These are phyloP conservation scores for Mayamaea pseudoterrestris DNA, from an alignment of 108 stramenopile species.

Conservation along the genomic window DNA sequence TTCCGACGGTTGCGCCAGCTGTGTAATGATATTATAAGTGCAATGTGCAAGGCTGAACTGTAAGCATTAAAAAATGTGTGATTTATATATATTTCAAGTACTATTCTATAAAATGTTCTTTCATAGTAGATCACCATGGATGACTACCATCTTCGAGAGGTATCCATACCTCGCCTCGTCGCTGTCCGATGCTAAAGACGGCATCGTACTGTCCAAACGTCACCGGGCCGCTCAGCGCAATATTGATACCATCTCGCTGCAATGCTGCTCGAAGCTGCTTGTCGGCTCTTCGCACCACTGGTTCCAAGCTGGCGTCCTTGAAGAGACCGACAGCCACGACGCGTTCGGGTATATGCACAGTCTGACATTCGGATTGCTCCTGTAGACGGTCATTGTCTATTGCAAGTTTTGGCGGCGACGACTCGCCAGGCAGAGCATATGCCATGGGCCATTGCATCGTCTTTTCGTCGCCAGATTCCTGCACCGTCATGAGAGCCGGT, in stretches of 20 bases:
- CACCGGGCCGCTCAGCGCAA: constrained; percentile 1
- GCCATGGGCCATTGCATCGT: constrained; percentile 78
- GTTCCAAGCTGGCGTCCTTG: constrained; percentile 68
- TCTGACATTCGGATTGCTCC: constrained; percentile 21
- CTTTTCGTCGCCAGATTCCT: constrained; percentile 42
- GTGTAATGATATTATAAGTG: too few relatives aligned
- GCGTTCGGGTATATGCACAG: constrained; percentile 23
- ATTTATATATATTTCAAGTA: too few relatives aligned
- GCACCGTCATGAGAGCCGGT: constrained; percentile 71
- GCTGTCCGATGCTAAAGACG: constrained; percentile 69
- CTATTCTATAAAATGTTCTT: too few relatives aligned
- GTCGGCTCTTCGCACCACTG: constrained; percentile 62
- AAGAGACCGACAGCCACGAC: constrained; percentile 69
- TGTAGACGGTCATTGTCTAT: constrained; percentile 38
- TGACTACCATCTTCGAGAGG: constrained; percentile 55
- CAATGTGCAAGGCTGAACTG: too few relatives aligned
- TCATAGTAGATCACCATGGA: too few relatives aligned
- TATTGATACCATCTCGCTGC: constrained; percentile 47
- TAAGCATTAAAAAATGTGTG: too few relatives aligned
- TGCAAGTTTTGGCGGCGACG: constrained; percentile 17
- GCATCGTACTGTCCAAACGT: constrained; percentile 86
- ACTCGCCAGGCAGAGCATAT: constrained; percentile 46
- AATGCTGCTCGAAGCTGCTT: constrained; percentile 34
- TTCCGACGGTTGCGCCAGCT: too few relatives aligned
- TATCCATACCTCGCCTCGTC: constrained; percentile 86